Evolutionary conservation across 2,329 filamentous ascomycete species (phyloP).

Genomic region (Rhinocladiella similis): DNA sequence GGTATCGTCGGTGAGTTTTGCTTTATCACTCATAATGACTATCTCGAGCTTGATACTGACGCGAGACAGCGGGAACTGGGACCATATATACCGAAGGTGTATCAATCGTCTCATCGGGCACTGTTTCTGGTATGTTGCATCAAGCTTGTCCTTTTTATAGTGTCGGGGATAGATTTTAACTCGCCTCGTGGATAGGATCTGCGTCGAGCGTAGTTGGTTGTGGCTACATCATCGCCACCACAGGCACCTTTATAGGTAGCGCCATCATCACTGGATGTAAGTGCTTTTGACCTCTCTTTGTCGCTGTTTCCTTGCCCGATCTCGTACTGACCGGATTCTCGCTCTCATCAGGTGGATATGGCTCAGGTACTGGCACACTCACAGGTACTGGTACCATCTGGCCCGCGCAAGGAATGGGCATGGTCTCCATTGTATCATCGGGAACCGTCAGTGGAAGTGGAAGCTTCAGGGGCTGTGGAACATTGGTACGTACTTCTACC

Average conservation of each 20-base stretch:
- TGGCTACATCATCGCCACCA: slow-evolving; percentile 24
- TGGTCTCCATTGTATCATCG: slow-evolving; percentile 21
- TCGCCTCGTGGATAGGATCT: slow-evolving; percentile 4
- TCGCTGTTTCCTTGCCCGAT: background rate
- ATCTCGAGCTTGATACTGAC: background rate
- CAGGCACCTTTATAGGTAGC: slow-evolving; percentile 22
- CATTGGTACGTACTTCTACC: slow-evolving; percentile 15
- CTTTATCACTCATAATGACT: background rate
- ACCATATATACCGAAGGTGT: slow-evolving; percentile 11
- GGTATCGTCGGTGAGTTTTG: slow-evolving; percentile 22
- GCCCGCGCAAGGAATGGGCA: slow-evolving; percentile 14
- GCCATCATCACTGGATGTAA: slow-evolving; percentile 27
- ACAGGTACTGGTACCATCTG: slow-evolving; percentile 27
- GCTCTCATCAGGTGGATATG: slow-evolving; percentile 17
- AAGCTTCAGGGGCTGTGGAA: slow-evolving; percentile 25
- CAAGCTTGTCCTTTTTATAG: no score
- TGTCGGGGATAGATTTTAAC: no score
- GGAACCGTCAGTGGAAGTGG: slow-evolving; percentile 23
- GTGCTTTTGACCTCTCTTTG: background rate
- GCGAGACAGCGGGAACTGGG: slow-evolving; percentile 13
- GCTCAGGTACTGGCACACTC: slow-evolving; percentile 23
- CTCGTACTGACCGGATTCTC: background rate
- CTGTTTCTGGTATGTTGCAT: slow-evolving; percentile 12
- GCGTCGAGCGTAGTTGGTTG: slow-evolving; percentile 22
- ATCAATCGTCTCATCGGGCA: slow-evolving; percentile 13